These are phyloP conservation scores for Coemansia sp. DNA, from an alignment of 192 early-diverging fungal species.

Conservation along the genomic window DNA sequence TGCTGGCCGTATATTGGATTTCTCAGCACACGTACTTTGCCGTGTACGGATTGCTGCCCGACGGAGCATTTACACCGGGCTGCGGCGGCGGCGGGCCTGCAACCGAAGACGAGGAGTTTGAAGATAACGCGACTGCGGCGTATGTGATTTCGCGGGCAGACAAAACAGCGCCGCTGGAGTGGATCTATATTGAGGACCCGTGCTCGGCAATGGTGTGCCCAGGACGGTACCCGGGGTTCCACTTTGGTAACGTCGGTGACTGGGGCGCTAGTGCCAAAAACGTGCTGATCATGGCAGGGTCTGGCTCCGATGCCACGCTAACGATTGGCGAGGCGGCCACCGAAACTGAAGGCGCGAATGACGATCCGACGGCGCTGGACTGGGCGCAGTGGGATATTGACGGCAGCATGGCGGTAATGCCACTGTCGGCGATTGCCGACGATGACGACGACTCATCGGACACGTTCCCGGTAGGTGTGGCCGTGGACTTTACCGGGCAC, in stretches of 20 bases:
- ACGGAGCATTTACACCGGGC: conserved; percentile 12
- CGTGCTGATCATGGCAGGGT: conserved; percentile 31
- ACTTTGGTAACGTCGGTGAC: conserved; percentile 56
- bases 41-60: conserved; percentile 56
- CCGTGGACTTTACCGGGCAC: conserved; percentile 67
- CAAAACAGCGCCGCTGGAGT: conserved; percentile 45
- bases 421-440: conserved; percentile 49
- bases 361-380: conserved; percentile 29
- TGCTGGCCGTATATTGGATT: conserved; percentile 70
- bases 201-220: conserved; percentile 53
- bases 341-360: conserved; percentile 8
- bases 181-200: conserved; percentile 55
- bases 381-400: conserved; percentile 72
- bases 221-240: conserved; percentile 54
- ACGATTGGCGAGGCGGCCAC: conserved; percentile 35
- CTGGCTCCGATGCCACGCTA: conserved; percentile 31
- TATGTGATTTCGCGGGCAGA: conserved; percentile 59
- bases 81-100: conserved; percentile 30
- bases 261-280: conserved; percentile 53
- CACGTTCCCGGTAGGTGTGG: conserved; percentile 65
- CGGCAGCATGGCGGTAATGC: conserved; percentile 56
- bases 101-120: conserved; percentile 24
- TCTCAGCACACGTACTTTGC: conserved; percentile 66
- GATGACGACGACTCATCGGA: conserved; percentile 53
- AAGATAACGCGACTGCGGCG: conserved; percentile 44